These are phyloP conservation scores for Besnoitia besnoiti DNA, from an alignment of 169 alveolate species.

Conservation along the genomic window DNA sequence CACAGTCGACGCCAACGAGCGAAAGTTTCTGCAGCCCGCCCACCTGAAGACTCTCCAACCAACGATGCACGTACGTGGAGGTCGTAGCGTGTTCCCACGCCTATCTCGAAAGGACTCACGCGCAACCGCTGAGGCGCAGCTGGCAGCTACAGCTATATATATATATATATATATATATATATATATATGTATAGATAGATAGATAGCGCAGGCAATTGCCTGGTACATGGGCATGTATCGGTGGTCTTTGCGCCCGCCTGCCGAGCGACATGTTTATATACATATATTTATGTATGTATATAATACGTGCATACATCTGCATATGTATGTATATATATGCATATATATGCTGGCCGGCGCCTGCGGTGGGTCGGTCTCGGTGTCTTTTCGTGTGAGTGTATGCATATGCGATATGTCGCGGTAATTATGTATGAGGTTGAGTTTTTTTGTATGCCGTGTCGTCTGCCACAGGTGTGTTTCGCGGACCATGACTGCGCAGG, in stretches of 20 bases:
- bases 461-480: constrained; percentile 25
- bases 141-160: too few relatives aligned
- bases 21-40: not conserved
- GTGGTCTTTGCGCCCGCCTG: too few relatives aligned
- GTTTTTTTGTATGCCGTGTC: not conserved
- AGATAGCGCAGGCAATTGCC: too few relatives aligned
- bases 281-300: not conserved
- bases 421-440: not conserved
- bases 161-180: too few relatives aligned
- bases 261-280: not conserved
- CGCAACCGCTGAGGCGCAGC: too few relatives aligned
- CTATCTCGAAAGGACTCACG: too few relatives aligned
- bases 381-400: not conserved
- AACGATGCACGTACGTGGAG: not conserved
- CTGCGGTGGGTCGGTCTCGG: too few relatives aligned
- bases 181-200: too few relatives aligned
- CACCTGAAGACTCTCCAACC: not conserved
- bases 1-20: not conserved
- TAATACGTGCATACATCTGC: not conserved
- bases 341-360: not conserved
- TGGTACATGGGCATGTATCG: too few relatives aligned
- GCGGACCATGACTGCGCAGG: constrained; percentile 40
- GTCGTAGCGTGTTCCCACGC: too few relatives aligned
- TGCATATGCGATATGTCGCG: not conserved
- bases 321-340: not conserved